phyloP scores from a whole-genome alignment of 306 rosid species.

The Inga laurina region DNA sequence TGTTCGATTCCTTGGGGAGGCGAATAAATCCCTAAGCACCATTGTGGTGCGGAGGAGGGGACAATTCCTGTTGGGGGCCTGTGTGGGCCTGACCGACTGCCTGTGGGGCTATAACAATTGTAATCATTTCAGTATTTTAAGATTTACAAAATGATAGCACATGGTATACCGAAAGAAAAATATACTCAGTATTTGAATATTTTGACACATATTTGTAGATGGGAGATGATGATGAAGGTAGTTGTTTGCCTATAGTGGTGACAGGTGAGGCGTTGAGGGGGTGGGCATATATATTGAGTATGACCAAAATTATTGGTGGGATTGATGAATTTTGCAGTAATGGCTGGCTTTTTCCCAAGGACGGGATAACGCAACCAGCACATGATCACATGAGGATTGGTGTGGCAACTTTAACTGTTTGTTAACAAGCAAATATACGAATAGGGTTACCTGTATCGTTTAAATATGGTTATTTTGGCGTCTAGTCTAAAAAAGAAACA shows the following conservation, averaged over 20 bases:
- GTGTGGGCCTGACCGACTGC: too few species aligned
- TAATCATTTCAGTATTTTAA: not conserved
- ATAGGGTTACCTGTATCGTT: not conserved
- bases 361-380: not conserved
- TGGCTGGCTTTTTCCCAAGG: not conserved
- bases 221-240: not conserved
- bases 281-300: too few species aligned
- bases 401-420: not conserved
- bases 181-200: too few species aligned
- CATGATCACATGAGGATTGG: not conserved
- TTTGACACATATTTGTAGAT: too few species aligned
- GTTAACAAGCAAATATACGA: constrained; percentile 1
- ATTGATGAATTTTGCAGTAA: too few species aligned
- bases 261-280: not conserved
- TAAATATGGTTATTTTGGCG: not conserved
- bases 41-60: too few species aligned
- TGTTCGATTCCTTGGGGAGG: too few species aligned
- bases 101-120: too few species aligned
- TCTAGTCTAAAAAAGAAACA: not conserved
- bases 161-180: too few species aligned
- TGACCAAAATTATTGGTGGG: not conserved
- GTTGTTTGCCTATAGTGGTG: not conserved
- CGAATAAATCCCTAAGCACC: too few species aligned
- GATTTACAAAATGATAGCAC: not conserved
- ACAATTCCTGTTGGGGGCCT: too few species aligned